Conservation (phyloP, 108 stramenopile species). For the Ochromonas danica region DNA sequence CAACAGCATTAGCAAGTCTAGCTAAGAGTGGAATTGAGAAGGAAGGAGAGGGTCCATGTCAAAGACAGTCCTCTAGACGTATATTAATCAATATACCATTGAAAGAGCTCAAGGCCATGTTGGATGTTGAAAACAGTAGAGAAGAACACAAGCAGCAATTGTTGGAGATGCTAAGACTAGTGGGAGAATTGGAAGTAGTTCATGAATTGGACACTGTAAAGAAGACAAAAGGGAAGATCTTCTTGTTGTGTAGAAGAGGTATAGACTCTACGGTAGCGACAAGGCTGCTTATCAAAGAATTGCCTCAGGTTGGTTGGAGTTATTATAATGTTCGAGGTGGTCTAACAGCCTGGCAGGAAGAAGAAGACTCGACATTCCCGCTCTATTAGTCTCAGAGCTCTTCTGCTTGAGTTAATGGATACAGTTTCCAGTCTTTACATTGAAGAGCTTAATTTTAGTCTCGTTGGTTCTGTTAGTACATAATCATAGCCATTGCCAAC, state of each 20-base stretch:
- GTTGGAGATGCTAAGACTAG: background rate
- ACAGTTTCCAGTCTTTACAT: too few relatives aligned
- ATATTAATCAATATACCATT: constrained; percentile 1
- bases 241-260: constrained; percentile 26
- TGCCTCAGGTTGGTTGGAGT: background rate
- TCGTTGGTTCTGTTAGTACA: too few relatives aligned
- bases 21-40: background rate
- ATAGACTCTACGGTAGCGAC: constrained; percentile 1
- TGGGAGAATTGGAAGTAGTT: background rate
- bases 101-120: background rate
- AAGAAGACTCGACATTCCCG: constrained; percentile 14
- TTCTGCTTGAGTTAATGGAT: too few relatives aligned
- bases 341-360: constrained; percentile 7
- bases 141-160: background rate
- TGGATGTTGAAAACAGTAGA: background rate
- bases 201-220: background rate
- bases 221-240: constrained; percentile 1
- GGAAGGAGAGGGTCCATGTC: background rate
- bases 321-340: constrained; percentile 5
- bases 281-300: background rate
- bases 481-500: too few relatives aligned
- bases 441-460: too few relatives aligned
- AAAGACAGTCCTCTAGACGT: too few relatives aligned
- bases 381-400: too few relatives aligned
- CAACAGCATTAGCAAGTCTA: background rate